These are phyloP conservation scores for Solanum hybrid DNA, from an alignment of 305 asterid species.

Conservation along the genomic window DNA sequence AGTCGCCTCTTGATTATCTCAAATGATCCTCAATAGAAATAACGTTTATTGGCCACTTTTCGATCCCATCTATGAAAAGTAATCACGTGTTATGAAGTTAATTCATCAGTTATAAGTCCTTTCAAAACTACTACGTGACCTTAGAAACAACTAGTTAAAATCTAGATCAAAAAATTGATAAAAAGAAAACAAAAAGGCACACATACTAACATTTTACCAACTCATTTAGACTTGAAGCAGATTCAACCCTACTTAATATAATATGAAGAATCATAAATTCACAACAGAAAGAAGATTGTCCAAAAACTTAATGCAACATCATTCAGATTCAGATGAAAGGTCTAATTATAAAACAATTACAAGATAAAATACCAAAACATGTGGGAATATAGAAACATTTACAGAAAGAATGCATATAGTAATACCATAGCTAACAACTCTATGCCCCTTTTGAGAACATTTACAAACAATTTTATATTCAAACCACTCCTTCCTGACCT, in stretches of 20 bases:
- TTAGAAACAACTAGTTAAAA: not conserved
- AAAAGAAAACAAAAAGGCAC: not conserved
- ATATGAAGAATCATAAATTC: not conserved
- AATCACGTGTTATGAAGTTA: not conserved
- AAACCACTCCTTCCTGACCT: conserved; percentile 14
- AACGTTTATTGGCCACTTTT: not conserved
- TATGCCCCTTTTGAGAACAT: not conserved
- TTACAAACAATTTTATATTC: conserved; percentile 15
- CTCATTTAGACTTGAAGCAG: not conserved
- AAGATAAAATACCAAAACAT: conserved; percentile 1
- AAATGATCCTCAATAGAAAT: not conserved
- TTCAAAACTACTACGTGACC: not conserved
- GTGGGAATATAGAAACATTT: conserved; percentile 17
- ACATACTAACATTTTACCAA: not conserved
- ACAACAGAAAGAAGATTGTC: not conserved
- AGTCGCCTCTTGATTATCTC: not conserved
- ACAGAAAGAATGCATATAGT: conserved; percentile 40
- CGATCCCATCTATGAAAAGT: not conserved
- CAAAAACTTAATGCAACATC: not conserved
- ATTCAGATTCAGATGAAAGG: not conserved
- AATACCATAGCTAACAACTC: not conserved
- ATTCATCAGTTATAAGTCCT: not conserved
- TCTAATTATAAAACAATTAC: not conserved
- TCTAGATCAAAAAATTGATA: not conserved
- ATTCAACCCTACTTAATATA: too few species aligned